Conservation (phyloP, 352 stramenopile genomes). For the Globisporangium splendens region DNA sequence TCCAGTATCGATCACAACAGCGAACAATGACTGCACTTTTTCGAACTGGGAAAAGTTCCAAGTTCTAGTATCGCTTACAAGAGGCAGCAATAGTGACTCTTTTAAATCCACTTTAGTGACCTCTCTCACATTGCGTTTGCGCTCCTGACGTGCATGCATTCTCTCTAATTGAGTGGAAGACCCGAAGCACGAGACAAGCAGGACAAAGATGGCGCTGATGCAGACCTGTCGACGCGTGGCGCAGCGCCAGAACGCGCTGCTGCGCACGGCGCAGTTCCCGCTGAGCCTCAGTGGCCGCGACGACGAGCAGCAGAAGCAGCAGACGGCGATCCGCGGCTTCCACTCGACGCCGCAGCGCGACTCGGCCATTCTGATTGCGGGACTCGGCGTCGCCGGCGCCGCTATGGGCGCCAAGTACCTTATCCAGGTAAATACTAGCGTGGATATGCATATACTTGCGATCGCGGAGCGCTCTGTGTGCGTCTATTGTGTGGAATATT, state of each 20-base stretch:
- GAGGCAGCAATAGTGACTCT: too few species aligned
- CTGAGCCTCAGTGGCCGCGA: background rate
- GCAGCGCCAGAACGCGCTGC: constrained; percentile 8
- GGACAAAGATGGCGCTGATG: constrained; percentile 12
- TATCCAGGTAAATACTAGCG: constrained; percentile 35
- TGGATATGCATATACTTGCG: background rate
- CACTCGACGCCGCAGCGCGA: constrained; percentile 68
- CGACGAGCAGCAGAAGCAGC: constrained; percentile 4
- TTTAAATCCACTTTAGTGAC: too few species aligned
- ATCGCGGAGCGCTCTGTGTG: too few species aligned
- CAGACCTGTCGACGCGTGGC: constrained; percentile 5
- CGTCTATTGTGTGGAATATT: background rate
- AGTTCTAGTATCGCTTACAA: too few species aligned
- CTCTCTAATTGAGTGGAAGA: constrained; percentile 1
- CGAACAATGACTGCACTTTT: too few species aligned
- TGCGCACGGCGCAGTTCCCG: constrained; percentile 5
- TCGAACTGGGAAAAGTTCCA: too few species aligned
- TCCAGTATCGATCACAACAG: too few species aligned
- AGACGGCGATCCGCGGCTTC: constrained; percentile 39
- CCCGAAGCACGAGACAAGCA: too few species aligned
- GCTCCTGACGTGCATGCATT: too few species aligned
- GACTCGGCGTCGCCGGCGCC: constrained; percentile 63
- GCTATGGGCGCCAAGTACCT: constrained; percentile 78
- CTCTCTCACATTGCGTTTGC: too few species aligned
- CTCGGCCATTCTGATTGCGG: constrained; percentile 50